Percentiles rank a stretch among this genome's conserved stretches.
phyloP scores from a whole-genome alignment of 2,329 filamentous ascomycete species.

The Magnaporthiopsis incrustans region DNA sequence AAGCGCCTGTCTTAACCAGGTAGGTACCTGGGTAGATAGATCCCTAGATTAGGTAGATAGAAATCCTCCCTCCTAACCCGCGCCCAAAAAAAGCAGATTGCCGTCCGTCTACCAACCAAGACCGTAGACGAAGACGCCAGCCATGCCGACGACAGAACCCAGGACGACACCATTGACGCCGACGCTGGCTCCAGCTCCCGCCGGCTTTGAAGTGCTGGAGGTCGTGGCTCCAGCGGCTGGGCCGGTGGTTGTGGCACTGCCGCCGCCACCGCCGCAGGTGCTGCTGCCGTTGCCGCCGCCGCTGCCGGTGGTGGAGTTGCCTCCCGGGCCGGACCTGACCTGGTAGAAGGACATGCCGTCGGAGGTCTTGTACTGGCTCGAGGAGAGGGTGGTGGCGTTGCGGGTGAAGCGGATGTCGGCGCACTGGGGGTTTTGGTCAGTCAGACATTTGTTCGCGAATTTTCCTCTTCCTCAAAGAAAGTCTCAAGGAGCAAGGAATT shows the following conservation, averaged over 20 bases:
- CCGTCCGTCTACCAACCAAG: neutral
- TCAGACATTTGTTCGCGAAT: neutral
- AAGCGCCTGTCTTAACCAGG: too few relatives aligned
- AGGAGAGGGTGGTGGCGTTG: slow-evolving; percentile 35
- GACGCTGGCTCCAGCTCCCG: slow-evolving; percentile 13
- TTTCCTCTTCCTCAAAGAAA: too few relatives aligned
- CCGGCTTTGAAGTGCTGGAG: slow-evolving; percentile 2
- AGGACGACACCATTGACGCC: slow-evolving; percentile 21
- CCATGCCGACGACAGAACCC: slow-evolving; percentile 28
- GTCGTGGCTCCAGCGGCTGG: slow-evolving; percentile 4
- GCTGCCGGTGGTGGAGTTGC: slow-evolving; percentile 8
- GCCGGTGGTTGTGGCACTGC: slow-evolving; percentile 11
- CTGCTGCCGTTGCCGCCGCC: slow-evolving; percentile 10
- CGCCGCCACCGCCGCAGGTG: slow-evolving; percentile 6
- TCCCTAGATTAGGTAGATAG: too few relatives aligned
- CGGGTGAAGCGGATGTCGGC: slow-evolving; percentile 63
- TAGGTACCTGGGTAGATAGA: too few relatives aligned
- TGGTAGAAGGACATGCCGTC: slow-evolving; percentile 38
- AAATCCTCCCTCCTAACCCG: too few relatives aligned
- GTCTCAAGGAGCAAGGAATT: slow-evolving; percentile 5
- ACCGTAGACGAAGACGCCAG: slow-evolving; percentile 28
- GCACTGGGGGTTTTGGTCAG: slow-evolving; percentile 30
- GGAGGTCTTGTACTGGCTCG: slow-evolving; percentile 48
- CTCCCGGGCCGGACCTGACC: slow-evolving; percentile 22
- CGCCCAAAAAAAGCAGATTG: neutral